Conservation (phyloP, 2,329 filamentous ascomycete species). For the Pleurostoma richardsiae region DNA sequence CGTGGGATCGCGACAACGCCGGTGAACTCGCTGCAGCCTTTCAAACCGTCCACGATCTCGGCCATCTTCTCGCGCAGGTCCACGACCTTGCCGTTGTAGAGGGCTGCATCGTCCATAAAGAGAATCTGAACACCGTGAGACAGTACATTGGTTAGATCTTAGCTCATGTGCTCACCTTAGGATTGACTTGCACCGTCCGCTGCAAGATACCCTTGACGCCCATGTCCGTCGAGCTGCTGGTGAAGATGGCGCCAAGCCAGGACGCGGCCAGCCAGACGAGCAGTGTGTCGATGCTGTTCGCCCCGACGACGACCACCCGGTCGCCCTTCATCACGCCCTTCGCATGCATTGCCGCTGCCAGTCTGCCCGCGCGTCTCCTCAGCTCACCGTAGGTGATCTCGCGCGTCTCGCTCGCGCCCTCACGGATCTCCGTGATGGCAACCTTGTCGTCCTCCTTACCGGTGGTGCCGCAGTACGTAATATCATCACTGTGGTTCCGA, state of each 20-base stretch:
- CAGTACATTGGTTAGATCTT: neutral
- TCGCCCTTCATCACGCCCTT: slow-evolving; percentile 67
- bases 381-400: slow-evolving; percentile 65
- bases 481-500: slow-evolving; percentile 29
- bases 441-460: slow-evolving; percentile 68
- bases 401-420: slow-evolving; percentile 52
- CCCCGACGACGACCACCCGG: slow-evolving; percentile 68
- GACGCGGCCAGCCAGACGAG: slow-evolving; percentile 65
- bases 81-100: slow-evolving; percentile 74
- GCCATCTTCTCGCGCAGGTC: slow-evolving; percentile 70
- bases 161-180: slow-evolving; percentile 41
- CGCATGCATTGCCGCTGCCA: slow-evolving; percentile 63
- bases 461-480: slow-evolving; percentile 40
- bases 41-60: slow-evolving; percentile 60
- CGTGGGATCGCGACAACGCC: slow-evolving; percentile 62
- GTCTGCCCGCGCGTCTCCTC: slow-evolving; percentile 47
- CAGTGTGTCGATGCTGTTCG: slow-evolving; percentile 71
- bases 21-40: slow-evolving; percentile 52
- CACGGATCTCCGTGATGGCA: slow-evolving; percentile 67
- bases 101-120: slow-evolving; percentile 76
- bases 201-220: slow-evolving; percentile 74
- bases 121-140: slow-evolving; percentile 46
- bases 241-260: slow-evolving; percentile 71
- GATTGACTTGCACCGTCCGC: slow-evolving; percentile 67
- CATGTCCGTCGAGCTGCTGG: slow-evolving; percentile 76